phyloP scores from a whole-genome alignment of 768 basidiomycete genomes.

The Pleurotus citrinopileatus region DNA sequence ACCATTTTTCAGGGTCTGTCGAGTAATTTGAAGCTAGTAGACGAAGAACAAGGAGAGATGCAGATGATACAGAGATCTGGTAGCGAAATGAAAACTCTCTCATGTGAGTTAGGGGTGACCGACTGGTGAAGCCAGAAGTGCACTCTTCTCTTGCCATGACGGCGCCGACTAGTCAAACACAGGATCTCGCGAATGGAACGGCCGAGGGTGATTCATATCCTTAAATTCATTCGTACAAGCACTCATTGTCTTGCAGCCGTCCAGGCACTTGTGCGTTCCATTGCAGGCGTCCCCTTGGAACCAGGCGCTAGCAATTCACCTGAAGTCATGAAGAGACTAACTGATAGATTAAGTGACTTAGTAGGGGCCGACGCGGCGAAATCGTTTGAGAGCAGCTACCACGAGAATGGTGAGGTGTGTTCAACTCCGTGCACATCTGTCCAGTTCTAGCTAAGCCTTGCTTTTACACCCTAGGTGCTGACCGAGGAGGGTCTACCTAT shows the following conservation, averaged over 20 bases:
- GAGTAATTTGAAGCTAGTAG: slow-evolving; percentile 4
- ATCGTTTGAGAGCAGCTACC: slow-evolving; percentile 31
- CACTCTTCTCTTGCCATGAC: no score
- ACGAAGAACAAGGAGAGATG: no score
- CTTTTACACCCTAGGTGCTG: slow-evolving; percentile 56
- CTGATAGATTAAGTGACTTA: slow-evolving; percentile 59
- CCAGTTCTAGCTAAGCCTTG: slow-evolving; percentile 19
- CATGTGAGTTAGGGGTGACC: no score
- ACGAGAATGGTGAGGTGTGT: slow-evolving; percentile 66
- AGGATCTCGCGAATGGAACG: no score
- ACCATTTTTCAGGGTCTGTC: slow-evolving; percentile 40
- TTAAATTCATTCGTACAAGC: no score
- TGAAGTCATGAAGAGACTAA: slow-evolving; percentile 51
- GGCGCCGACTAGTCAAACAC: no score
- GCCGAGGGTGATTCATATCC: no score
- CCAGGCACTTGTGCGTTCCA: slow-evolving; percentile 36
- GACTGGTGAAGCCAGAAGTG: no score
- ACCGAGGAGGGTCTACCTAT: slow-evolving; percentile 82
- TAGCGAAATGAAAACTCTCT: no score
- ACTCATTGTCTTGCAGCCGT: no score
- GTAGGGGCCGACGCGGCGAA: slow-evolving; percentile 41
- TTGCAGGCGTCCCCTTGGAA: slow-evolving; percentile 25
- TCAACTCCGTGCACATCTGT: slow-evolving; percentile 15
- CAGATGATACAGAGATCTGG: no score
- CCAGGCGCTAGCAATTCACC: slow-evolving; percentile 33